Conservation (phyloP, 352 stramenopile genomes). For the Globisporangium lucens region DNA sequence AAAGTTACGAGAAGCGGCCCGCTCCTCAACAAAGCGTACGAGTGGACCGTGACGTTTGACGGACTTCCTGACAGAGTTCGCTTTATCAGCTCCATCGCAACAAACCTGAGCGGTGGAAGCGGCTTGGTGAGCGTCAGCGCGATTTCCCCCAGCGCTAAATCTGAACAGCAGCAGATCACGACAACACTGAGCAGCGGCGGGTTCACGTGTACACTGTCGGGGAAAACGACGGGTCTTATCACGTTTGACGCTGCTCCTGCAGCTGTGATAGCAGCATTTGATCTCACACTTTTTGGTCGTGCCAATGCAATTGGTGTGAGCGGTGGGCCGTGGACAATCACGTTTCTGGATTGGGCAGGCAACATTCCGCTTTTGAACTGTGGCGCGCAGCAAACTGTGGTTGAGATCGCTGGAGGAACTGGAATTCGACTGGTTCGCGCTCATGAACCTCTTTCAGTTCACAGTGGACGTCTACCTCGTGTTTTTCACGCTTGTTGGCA, state of each 20-base stretch:
- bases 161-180: conserved; percentile 37
- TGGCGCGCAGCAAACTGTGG: conserved; percentile 37
- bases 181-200: conserved; percentile 34
- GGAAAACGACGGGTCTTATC: conserved; percentile 20
- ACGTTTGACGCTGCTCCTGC: conserved; percentile 24
- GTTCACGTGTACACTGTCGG: conserved; percentile 28
- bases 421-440: conserved; percentile 84
- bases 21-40: conserved; percentile 41
- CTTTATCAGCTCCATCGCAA: conserved; percentile 18
- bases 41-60: conserved; percentile 38
- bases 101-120: conserved; percentile 23
- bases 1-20: conserved; percentile 29
- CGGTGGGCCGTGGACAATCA: conserved; percentile 36
- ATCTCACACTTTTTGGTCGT: conserved; percentile 25
- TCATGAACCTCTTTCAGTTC: conserved; percentile 97
- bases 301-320: conserved; percentile 17
- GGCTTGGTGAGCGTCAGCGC: conserved; percentile 23
- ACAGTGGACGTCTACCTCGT: conserved; percentile 91
- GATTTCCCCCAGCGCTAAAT: conserved; percentile 28
- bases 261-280: conserved; percentile 26
- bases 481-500: conserved; percentile 91
- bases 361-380: conserved; percentile 35
- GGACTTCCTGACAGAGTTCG: conserved; percentile 32
- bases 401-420: conserved; percentile 29
- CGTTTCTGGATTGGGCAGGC: conserved; percentile 43